Conservation (phyloP, 225 moss, liverwort and hornwort genomes). For the Physcomitrellopsis africana region DNA sequence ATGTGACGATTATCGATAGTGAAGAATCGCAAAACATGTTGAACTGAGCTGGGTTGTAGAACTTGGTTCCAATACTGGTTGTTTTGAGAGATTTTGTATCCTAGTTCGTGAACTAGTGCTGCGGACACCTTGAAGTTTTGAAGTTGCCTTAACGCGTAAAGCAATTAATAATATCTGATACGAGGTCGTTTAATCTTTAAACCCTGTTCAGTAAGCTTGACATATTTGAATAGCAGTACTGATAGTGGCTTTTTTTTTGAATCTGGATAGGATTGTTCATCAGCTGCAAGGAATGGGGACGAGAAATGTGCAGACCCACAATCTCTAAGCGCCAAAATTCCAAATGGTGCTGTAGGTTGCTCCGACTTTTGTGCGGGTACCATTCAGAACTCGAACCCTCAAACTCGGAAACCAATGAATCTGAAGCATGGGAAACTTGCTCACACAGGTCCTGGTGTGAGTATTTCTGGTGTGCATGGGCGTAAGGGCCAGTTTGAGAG, state of each 20-base stretch:
- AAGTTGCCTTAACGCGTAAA: conserved; percentile 5
- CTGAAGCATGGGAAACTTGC: conserved; percentile 38
- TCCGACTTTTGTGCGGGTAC: conserved; percentile 33
- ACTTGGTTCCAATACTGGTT: conserved; percentile 1
- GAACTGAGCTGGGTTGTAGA: conserved; percentile 9
- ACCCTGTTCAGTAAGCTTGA: conserved; percentile 15
- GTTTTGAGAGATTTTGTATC: neutral
- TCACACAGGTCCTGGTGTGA: conserved; percentile 30
- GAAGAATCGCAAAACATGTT: conserved; percentile 13
- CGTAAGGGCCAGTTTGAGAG: conserved; percentile 27
- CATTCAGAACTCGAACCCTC: conserved; percentile 35
- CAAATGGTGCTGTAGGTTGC: conserved; percentile 26
- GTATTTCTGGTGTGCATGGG: conserved; percentile 22
- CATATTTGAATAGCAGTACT: conserved; percentile 6
- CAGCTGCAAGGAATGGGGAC: conserved; percentile 28
- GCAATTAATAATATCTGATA: conserved; percentile 8
- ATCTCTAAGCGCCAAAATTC: conserved; percentile 29
- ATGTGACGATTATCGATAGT: neutral
- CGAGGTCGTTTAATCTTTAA: conserved; percentile 14
- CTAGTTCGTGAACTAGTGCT: conserved; percentile 13
- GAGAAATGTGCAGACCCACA: conserved; percentile 17
- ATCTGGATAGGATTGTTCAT: conserved; percentile 37
- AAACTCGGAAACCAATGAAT: conserved; percentile 40
- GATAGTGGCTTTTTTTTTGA: conserved; percentile 20
- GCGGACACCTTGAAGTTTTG: conserved; percentile 18